A percentile compares a stretch with the other conserved stretches of the same genome.
These are phyloP conservation scores for Elaeis guineensis DNA, from an alignment of 176 grass and related monocot genomes.

Conservation along the genomic window DNA sequence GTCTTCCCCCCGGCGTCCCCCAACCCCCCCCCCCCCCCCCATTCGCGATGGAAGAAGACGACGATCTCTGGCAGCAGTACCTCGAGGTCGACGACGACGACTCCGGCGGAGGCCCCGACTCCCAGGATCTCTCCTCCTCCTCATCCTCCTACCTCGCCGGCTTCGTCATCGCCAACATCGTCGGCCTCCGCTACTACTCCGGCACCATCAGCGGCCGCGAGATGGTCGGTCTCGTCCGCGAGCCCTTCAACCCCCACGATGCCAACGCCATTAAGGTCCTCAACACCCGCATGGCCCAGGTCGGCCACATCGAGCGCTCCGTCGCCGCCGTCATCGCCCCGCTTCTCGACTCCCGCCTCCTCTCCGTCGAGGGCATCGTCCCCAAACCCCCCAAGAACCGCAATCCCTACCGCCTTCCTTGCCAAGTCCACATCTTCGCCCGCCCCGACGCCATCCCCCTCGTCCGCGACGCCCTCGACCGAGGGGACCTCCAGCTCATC, in stretches of 20 bases:
- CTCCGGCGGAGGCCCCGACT: neutral
- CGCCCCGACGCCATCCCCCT: conserved; percentile 24
- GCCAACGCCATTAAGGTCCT: conserved; percentile 60
- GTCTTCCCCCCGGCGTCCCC: neutral
- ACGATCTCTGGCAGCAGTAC: neutral
- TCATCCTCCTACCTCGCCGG: conserved; percentile 33
- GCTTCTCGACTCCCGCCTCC: conserved; percentile 56
- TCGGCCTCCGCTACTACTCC: conserved; percentile 41
- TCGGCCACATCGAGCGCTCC: conserved; percentile 39
- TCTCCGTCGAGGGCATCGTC: conserved; percentile 43
- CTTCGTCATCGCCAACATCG: conserved; percentile 56
- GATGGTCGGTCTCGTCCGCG: conserved; percentile 45
- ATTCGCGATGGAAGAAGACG: neutral
- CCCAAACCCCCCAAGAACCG: conserved; percentile 26
- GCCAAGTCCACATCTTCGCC: conserved; percentile 73
- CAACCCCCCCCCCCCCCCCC: no score
- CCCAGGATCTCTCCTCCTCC: neutral
- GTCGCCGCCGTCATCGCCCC: conserved; percentile 40
- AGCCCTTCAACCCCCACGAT: conserved; percentile 57
- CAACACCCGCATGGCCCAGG: conserved; percentile 30
- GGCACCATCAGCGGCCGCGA: conserved; percentile 48
- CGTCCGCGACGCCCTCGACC: conserved; percentile 25
- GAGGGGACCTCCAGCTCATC: conserved; percentile 38
- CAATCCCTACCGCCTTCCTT: conserved; percentile 30
- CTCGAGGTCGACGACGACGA: neutral